Conservation (phyloP, 208 protist species). For the Crithidia expoeki region DNA sequence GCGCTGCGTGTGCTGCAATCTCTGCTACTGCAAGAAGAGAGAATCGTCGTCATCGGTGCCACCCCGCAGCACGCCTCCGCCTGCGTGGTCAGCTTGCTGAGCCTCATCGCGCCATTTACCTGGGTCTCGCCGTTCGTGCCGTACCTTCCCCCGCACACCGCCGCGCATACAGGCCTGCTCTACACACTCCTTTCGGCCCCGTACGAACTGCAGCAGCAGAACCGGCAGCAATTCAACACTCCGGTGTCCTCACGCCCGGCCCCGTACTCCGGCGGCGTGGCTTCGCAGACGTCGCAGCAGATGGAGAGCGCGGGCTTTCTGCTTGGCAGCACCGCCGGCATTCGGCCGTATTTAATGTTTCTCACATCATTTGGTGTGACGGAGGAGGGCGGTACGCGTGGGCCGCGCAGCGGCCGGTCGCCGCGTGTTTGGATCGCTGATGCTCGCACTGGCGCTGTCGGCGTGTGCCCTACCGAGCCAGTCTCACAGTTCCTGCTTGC, state of each 20-base stretch:
- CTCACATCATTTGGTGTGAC: conserved; percentile 15
- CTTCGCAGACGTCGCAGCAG: conserved; percentile 10
- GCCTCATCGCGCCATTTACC: conserved; percentile 58
- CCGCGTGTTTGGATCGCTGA: conserved; percentile 70
- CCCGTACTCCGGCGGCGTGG: conserved; percentile 13
- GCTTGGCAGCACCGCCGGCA: conserved; percentile 61
- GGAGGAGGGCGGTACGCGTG: not conserved
- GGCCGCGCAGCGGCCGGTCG: conserved; percentile 14
- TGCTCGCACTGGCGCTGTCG: conserved; percentile 62
- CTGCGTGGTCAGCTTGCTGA: conserved; percentile 65
- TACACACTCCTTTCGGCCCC: conserved; percentile 27
- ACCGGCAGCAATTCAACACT: conserved; percentile 10
- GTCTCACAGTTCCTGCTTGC: conserved; percentile 29
- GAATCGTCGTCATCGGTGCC: conserved; percentile 69
- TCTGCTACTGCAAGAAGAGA: conserved; percentile 60
- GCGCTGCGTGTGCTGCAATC: conserved; percentile 72
- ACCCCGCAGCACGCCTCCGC: conserved; percentile 80
- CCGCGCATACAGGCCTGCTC: conserved; percentile 30
- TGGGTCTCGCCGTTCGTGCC: conserved; percentile 71
- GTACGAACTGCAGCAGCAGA: conserved; percentile 5
- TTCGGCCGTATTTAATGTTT: conserved; percentile 64
- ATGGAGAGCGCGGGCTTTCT: conserved; percentile 47
- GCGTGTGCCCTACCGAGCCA: conserved; percentile 37
- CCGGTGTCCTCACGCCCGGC: conserved; percentile 4
- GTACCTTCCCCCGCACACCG: conserved; percentile 46